Percentiles rank a stretch among this genome's conserved stretches.
These are phyloP conservation scores for Nannochloris sp. DNA, from an alignment of 139 green algal genomes.

Conservation along the genomic window DNA sequence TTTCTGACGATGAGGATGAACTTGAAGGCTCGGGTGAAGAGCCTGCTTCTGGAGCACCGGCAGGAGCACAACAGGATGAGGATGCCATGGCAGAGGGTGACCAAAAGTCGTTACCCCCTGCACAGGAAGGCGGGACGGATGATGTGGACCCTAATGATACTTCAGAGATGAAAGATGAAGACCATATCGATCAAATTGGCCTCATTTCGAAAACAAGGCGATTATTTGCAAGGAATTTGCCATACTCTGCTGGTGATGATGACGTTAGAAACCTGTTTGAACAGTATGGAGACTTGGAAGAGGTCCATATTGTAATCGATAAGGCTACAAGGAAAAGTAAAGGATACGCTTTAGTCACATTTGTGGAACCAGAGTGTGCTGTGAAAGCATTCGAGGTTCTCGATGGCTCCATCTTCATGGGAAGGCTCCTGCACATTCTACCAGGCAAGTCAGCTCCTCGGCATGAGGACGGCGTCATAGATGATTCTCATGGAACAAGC, in stretches of 20 bases:
- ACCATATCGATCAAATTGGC: slow-evolving; percentile 1
- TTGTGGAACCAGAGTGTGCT: slow-evolving; percentile 58
- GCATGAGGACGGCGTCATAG: slow-evolving; percentile 5
- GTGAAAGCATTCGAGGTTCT: slow-evolving; percentile 49
- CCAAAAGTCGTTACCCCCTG: not conserved
- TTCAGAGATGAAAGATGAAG: not conserved
- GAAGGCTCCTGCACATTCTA: slow-evolving; percentile 89
- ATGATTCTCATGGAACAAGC: slow-evolving; percentile 11
- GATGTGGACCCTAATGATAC: not conserved
- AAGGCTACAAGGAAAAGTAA: slow-evolving; percentile 50
- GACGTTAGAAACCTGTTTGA: slow-evolving; percentile 74
- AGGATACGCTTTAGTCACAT: slow-evolving; percentile 87
- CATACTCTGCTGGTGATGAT: slow-evolving; percentile 74
- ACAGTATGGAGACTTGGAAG: slow-evolving; percentile 62
- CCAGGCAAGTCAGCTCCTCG: slow-evolving; percentile 43
- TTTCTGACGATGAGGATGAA: slow-evolving; percentile 34
- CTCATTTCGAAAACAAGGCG: slow-evolving; percentile 59
- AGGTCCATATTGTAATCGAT: slow-evolving; percentile 88
- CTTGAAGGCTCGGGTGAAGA: slow-evolving; percentile 5
- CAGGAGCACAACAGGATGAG: slow-evolving; percentile 8
- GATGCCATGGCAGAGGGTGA: slow-evolving; percentile 3
- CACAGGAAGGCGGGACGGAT: not conserved
- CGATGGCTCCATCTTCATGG: slow-evolving; percentile 76
- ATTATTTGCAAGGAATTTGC: slow-evolving; percentile 92
- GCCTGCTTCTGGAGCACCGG: not conserved